Evolutionary conservation across 2,329 filamentous ascomycete species (phyloP).

Genomic region (Nothophaeocryptopus gaeumannii): DNA sequence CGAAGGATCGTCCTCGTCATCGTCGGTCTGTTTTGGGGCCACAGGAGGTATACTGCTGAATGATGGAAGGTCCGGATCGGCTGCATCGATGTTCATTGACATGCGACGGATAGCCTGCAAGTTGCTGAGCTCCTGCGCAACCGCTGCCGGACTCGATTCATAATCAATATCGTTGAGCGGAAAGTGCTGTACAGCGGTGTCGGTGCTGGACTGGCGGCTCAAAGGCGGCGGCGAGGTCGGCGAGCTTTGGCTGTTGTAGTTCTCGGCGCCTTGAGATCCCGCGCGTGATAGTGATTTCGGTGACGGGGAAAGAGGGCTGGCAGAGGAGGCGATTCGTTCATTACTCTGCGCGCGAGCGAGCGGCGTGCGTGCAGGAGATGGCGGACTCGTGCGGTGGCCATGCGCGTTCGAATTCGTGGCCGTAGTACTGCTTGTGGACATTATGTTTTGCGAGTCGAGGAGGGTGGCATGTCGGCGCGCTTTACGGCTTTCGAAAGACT

Average conservation of each 20-base stretch:
- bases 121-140: slow-evolving; percentile 89
- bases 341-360: slow-evolving; percentile 26
- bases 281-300: slow-evolving; percentile 25
- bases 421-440: not conserved
- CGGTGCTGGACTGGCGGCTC: slow-evolving; percentile 34
- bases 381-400: slow-evolving; percentile 3
- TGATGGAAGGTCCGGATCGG: slow-evolving; percentile 72
- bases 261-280: slow-evolving; percentile 38
- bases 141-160: slow-evolving; percentile 82
- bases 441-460: slow-evolving; percentile 9
- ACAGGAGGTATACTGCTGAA: slow-evolving; percentile 65
- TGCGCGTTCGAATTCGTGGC: slow-evolving; percentile 4
- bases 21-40: slow-evolving; percentile 64
- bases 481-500: slow-evolving; percentile 39
- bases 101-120: slow-evolving; percentile 84
- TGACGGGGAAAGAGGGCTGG: slow-evolving; percentile 14
- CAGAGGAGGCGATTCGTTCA: slow-evolving; percentile 27
- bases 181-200: slow-evolving; percentile 46
- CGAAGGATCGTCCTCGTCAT: slow-evolving; percentile 84
- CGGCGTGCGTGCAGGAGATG: slow-evolving; percentile 11
- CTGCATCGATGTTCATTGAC: slow-evolving; percentile 82
- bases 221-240: slow-evolving; percentile 41
- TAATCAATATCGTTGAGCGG: slow-evolving; percentile 82
- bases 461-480: slow-evolving; percentile 28
- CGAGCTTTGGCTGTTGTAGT: slow-evolving; percentile 16